Base-by-base conservation (phyloP, 768 basidiomycete genomes). In the Lentinula lateritia region DNA sequence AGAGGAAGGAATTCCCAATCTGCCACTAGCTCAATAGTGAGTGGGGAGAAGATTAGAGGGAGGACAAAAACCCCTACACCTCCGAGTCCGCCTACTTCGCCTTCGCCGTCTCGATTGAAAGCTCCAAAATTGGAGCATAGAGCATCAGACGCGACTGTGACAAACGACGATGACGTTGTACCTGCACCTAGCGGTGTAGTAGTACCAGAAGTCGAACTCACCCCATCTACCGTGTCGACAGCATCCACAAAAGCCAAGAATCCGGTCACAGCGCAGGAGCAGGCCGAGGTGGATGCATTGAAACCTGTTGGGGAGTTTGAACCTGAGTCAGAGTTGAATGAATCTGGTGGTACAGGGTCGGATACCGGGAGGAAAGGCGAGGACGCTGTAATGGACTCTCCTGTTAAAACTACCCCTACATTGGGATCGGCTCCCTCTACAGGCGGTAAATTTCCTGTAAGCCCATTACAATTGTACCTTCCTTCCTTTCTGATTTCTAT, bases 41-140 rank as follows among this genome's bases (percentile, higher is more conserved):
- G 39, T 15, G 55, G 8, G 16, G 55, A 38, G 3, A 56, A 39
- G 16, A 15, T 23, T 28, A 38, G 55, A 43, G 39, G 38, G 4
- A 41, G 55, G 39, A 56, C 55, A 23, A 56, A 56, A 56, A 56
- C 55, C 2, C 55, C 55, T 6, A 56, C 55, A 56, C 55, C 55
- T 10, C 23, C 55, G 6, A 42, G 23, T 42, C 55, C 39, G 18
- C 20, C 39, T 10, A 23, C n/a, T 15, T 41, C 39, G 28, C 32
- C 50, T 16, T 35, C 32, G 15, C 35, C 50, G 5, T 52, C 50
- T 15, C 12, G 15, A 52, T 5, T 52, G 16, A 52, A 32, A 32
- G 32, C 50, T 34, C 50, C 50, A 36, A 52, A 52, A n/a, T 34
- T 36, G 50, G 32, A 41, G 16, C 55, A 56, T 41, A 28, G 38